Evolutionary conservation across 345 rosid genomes (phyloP).

Genomic region (Dovyalis caffra): DNA sequence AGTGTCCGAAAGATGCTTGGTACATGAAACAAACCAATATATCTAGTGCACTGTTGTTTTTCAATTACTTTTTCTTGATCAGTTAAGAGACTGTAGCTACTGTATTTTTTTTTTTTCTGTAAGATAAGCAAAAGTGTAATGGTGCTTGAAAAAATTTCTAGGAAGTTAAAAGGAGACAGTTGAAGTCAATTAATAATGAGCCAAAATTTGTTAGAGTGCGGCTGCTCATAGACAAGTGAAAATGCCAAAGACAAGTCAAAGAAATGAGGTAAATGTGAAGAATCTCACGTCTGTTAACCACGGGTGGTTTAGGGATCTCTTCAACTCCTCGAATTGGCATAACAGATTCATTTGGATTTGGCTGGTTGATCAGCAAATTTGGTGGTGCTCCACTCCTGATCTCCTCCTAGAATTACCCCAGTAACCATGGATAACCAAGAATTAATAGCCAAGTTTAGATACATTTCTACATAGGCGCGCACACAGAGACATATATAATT

Average conservation of each 20-base stretch:
- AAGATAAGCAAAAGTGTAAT: neutral
- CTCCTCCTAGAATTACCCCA: conserved; percentile 62
- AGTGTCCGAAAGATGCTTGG: conserved; percentile 12
- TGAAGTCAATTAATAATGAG: neutral
- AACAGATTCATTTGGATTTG: conserved; percentile 48
- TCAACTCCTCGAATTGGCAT: conserved; percentile 54
- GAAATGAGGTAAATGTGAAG: neutral
- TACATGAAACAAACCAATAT: conserved; percentile 5
- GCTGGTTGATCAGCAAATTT: conserved; percentile 64
- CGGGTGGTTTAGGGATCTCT: conserved; percentile 70
- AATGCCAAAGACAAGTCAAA: neutral
- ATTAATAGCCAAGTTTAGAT: neutral
- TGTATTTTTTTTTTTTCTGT: no score
- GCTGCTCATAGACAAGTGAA: neutral
- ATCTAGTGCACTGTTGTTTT: conserved; percentile 12
- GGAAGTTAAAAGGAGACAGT: neutral
- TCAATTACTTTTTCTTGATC: neutral
- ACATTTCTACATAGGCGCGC: no score
- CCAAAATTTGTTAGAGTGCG: neutral
- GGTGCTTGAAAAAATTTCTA: neutral
- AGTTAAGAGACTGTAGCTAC: neutral
- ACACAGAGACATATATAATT: no score
- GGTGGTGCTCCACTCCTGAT: conserved; percentile 57
- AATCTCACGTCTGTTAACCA: conserved; percentile 78
- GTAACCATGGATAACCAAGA: neutral